Conservation (phyloP, 2,329 filamentous ascomycete genomes). For the Alternaria sp. region DNA sequence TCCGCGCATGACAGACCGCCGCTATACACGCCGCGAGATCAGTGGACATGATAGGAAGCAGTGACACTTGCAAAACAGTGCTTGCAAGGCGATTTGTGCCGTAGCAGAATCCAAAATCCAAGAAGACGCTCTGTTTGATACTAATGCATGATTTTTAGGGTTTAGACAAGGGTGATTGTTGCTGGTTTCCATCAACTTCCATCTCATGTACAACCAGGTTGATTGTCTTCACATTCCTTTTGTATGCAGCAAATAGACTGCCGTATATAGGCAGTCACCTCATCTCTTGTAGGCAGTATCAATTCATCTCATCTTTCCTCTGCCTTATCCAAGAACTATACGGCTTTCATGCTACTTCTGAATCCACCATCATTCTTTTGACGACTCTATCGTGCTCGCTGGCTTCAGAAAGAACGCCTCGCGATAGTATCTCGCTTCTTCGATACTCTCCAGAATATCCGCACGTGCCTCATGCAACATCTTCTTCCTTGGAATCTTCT, state of each 20-base stretch:
- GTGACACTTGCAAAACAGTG: too few species aligned
- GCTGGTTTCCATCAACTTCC: too few species aligned
- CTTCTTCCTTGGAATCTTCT: constrained; percentile 74
- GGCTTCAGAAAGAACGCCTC: constrained; percentile 67
- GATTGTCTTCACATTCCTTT: too few species aligned
- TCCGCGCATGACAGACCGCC: background rate
- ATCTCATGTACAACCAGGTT: too few species aligned
- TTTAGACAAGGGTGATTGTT: background rate
- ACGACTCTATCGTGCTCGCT: background rate
- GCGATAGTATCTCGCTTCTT: constrained; percentile 85
- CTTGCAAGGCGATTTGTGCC: background rate
- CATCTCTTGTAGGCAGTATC: too few species aligned
- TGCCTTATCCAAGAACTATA: background rate
- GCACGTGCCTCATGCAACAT: constrained; percentile 81
- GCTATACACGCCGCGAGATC: background rate
- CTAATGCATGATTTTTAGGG: background rate
- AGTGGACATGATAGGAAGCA: background rate
- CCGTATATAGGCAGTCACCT: too few species aligned
- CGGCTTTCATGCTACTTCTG: background rate
- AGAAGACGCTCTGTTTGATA: background rate
- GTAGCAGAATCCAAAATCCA: background rate
- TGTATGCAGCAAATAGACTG: too few species aligned
- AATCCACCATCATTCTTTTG: background rate
- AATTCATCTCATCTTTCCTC: too few species aligned
- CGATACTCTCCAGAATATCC: constrained; percentile 95